A percentile compares a stretch with the other conserved stretches of the same genome.
Evolutionary conservation across 257 asterid species (phyloP).

Genomic region (Anisodus tanguticus): DNA sequence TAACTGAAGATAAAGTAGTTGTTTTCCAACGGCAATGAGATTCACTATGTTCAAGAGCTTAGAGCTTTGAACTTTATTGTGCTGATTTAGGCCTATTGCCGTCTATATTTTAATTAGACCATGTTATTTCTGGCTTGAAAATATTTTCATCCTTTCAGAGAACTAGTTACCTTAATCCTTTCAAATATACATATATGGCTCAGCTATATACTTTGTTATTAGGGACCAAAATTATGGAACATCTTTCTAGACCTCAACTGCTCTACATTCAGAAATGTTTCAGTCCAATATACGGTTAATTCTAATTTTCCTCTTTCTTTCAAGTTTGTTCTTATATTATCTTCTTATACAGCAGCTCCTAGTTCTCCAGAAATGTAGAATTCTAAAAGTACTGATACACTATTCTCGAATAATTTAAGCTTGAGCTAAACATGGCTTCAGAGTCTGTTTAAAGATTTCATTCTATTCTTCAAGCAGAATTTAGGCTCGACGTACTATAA

Average conservation of each 20-base stretch:
- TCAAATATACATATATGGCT: not conserved
- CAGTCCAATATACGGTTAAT: not conserved
- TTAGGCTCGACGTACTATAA: not conserved
- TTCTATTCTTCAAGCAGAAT: not conserved
- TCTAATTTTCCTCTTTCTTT: not conserved
- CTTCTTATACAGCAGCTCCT: not conserved
- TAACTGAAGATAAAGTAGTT: not conserved
- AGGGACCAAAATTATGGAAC: not conserved
- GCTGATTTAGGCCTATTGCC: not conserved
- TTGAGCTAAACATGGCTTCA: not conserved
- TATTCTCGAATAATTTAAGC: not conserved
- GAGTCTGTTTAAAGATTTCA: not conserved
- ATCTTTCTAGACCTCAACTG: not conserved
- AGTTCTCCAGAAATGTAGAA: not conserved
- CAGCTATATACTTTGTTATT: not conserved
- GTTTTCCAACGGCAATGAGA: not conserved
- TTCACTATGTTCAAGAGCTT: not conserved
- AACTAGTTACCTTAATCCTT: not conserved
- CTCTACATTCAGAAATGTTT: slow-evolving; percentile 2
- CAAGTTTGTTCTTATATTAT: not conserved
- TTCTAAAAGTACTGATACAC: not conserved
- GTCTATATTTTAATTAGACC: not conserved
- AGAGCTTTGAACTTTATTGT: not conserved
- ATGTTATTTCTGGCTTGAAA: not conserved
- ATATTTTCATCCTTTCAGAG: not conserved